These are phyloP conservation scores for Candida awuae DNA, from an alignment of 805 yeast species.

Conservation along the genomic window DNA sequence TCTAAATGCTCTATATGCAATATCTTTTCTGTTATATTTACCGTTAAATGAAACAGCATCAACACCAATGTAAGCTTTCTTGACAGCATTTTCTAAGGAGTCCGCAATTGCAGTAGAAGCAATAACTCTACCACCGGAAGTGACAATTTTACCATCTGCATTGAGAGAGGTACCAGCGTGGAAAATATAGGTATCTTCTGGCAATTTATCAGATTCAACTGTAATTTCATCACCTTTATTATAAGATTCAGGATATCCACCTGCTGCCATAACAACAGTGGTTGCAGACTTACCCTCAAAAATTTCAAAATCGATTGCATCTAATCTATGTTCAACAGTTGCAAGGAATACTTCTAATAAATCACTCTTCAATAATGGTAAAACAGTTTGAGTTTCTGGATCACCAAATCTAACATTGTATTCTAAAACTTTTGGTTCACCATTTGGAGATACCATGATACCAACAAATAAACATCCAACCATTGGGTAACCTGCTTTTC, in stretches of 20 bases:
- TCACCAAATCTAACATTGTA: conserved; percentile 98
- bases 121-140: conserved; percentile 95
- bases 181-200: conserved; percentile 66
- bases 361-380: conserved; percentile 86
- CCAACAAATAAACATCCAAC: conserved; percentile 95
- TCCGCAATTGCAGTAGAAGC: conserved; percentile 84
- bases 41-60: conserved; percentile 62
- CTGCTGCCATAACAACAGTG: conserved; percentile 94
- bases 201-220: conserved; percentile 34
- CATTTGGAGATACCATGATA: conserved; percentile 76
- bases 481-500: conserved; percentile 91
- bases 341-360: conserved; percentile 89
- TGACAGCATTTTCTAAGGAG: conserved; percentile 71
- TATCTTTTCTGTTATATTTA: conserved; percentile 83
- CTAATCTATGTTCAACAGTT: conserved; percentile 89
- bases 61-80: conserved; percentile 80
- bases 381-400: conserved; percentile 96
- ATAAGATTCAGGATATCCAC: conserved; percentile 90
- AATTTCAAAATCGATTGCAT: conserved; percentile 58
- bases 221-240: conserved; percentile 79
- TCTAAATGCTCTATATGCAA: conserved; percentile 93
- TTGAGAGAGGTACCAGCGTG: conserved; percentile 85
- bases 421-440: conserved; percentile 86
- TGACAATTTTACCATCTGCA: conserved; percentile 51
- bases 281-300: conserved; percentile 59